Evolutionary conservation across 441 rosid species (phyloP).

Genomic region (Gossypium schwendimanii): DNA sequence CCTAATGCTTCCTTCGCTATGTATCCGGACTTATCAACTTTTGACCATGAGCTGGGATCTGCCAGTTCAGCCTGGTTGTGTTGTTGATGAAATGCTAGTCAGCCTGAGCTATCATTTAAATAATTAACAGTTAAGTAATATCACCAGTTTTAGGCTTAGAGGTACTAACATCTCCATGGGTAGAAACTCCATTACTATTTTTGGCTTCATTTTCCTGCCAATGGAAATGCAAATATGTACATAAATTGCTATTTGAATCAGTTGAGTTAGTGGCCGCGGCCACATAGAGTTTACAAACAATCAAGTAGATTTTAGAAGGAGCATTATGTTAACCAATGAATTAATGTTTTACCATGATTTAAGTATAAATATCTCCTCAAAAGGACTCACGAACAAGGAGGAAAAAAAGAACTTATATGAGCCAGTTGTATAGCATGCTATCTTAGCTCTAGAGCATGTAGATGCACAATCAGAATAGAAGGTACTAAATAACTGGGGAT

Average conservation of each 20-base stretch:
- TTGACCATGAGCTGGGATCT: slow-evolving; percentile 61
- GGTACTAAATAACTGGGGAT: slow-evolving; percentile 15
- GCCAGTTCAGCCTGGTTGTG: slow-evolving; percentile 49
- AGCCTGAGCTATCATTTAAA: slow-evolving; percentile 14
- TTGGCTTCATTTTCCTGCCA: slow-evolving; percentile 64
- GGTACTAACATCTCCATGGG: slow-evolving; percentile 52
- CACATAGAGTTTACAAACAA: neutral
- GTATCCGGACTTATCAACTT: slow-evolving; percentile 64
- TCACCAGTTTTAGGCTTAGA: slow-evolving; percentile 18
- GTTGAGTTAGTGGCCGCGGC: neutral
- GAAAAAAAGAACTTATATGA: neutral
- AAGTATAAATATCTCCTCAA: neutral
- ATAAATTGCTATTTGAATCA: neutral
- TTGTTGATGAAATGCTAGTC: slow-evolving; percentile 19
- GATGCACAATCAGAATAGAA: slow-evolving; percentile 4
- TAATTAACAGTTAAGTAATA: slow-evolving; percentile 18
- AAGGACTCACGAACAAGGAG: neutral
- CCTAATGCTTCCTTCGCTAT: slow-evolving; percentile 67
- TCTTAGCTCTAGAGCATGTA: neutral
- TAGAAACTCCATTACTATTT: slow-evolving; percentile 32
- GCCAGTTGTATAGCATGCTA: neutral
- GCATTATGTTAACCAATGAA: slow-evolving; percentile 1
- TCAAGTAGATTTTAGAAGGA: neutral
- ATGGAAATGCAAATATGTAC: slow-evolving; percentile 8
- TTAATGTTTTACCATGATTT: neutral